Conservation (phyloP, 2,329 filamentous ascomycete genomes). For the Fusarium sp. region DNA sequence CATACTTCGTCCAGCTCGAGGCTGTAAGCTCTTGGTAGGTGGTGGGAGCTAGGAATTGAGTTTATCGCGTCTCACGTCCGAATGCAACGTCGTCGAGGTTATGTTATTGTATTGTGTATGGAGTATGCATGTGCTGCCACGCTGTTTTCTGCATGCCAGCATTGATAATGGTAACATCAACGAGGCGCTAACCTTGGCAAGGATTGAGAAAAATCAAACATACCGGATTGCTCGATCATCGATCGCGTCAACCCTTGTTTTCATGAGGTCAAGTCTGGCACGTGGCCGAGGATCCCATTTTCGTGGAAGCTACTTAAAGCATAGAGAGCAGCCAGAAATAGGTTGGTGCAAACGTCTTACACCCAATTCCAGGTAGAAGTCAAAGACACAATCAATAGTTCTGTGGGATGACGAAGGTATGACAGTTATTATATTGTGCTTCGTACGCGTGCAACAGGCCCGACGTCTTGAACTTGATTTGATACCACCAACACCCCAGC, state of each 20-base stretch:
- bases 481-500: conserved; percentile 6
- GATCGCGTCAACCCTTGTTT: conserved; percentile 20
- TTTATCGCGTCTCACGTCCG: conserved; percentile 24
- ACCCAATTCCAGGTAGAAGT: background rate
- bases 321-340: conserved; percentile 1
- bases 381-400: conserved; percentile 1
- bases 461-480: conserved; percentile 13
- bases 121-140: conserved; percentile 21
- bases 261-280: conserved; percentile 8
- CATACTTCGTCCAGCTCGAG: background rate
- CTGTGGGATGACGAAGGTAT: conserved; percentile 39
- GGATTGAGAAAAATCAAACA: conserved; percentile 5
- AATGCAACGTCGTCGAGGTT: conserved; percentile 13
- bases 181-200: conserved; percentile 12
- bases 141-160: conserved; percentile 20
- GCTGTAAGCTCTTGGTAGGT: background rate
- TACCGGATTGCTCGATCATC: conserved; percentile 17
- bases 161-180: conserved; percentile 11
- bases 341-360: conserved; percentile 1
- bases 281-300: conserved; percentile 24
- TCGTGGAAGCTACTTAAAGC: background rate
- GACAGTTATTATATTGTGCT: conserved; percentile 25
- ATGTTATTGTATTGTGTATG: background rate
- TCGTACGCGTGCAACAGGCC: conserved; percentile 24
- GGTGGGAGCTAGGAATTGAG: conserved; percentile 14